A percentile compares a stretch with the other conserved stretches of the same genome.
Evolutionary conservation across 2,329 filamentous ascomycete genomes (phyloP).

Genomic region (Neonectria sp.): DNA sequence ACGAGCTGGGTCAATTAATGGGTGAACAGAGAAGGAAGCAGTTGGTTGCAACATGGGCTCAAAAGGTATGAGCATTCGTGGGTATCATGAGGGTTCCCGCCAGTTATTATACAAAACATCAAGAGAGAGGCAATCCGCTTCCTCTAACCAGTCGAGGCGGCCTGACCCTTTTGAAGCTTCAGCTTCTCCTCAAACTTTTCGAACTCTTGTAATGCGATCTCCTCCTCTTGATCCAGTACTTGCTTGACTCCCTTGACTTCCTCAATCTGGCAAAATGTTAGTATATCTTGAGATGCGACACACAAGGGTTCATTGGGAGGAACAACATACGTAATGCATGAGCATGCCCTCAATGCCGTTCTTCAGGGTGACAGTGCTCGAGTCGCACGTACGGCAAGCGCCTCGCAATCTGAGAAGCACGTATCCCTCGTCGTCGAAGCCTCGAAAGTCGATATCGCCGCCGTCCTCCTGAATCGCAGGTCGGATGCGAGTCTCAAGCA

Average conservation of each 20-base stretch:
- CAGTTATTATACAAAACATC: slow-evolving; percentile 43
- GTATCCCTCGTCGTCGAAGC: slow-evolving; percentile 85
- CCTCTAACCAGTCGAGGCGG: slow-evolving; percentile 31
- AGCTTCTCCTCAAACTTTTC: slow-evolving; percentile 93
- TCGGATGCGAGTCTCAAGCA: slow-evolving; percentile 93
- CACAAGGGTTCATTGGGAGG: background rate
- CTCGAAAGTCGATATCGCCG: slow-evolving; percentile 95
- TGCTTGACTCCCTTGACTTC: slow-evolving; percentile 95
- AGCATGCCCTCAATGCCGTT: slow-evolving; percentile 99
- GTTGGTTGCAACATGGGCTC: slow-evolving; percentile 16
- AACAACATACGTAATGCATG: slow-evolving; percentile 87
- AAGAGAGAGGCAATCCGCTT: slow-evolving; percentile 3
- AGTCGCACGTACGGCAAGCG: slow-evolving; percentile 96
- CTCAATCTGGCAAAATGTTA: slow-evolving; percentile 78
- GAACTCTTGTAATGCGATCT: slow-evolving; percentile 89
- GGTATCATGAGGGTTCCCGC: slow-evolving; percentile 47
- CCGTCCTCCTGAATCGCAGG: slow-evolving; percentile 98
- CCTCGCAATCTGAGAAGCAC: slow-evolving; percentile 92
- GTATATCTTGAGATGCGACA: slow-evolving; percentile 23
- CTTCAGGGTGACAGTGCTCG: slow-evolving; percentile 95
- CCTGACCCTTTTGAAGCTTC: slow-evolving; percentile 65
- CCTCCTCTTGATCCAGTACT: slow-evolving; percentile 92
- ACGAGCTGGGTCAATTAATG: background rate
- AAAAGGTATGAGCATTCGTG: slow-evolving; percentile 36
- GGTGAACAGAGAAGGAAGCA: background rate